These are phyloP conservation scores for Mortierella alpina DNA, from an alignment of 192 early-diverging fungal species.

Conservation along the genomic window DNA sequence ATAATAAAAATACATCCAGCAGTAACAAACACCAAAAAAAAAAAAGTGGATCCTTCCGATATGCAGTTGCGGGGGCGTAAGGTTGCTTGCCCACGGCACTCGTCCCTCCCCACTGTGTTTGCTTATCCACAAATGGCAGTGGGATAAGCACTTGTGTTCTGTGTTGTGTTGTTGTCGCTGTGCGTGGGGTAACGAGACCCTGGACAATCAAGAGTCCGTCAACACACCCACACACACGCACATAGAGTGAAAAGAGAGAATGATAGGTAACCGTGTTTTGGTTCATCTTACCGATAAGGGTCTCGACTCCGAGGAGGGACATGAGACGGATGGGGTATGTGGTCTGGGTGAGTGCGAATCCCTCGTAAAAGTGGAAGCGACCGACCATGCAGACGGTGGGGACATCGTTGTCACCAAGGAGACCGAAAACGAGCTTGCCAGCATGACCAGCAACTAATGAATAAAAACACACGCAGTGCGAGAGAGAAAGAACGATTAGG, in stretches of 20 bases:
- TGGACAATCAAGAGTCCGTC: not conserved
- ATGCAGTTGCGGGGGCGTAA: too few relatives aligned
- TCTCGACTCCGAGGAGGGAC: conserved; percentile 80
- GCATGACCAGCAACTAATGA: conserved; percentile 73
- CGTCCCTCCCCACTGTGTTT: too few relatives aligned
- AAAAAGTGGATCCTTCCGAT: conserved; percentile 15
- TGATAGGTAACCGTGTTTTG: not conserved
- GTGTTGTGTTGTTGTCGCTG: too few relatives aligned
- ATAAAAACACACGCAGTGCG: not conserved
- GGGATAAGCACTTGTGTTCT: too few relatives aligned
- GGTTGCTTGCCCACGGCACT: too few relatives aligned
- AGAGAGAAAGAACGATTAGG: not conserved
- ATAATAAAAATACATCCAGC: not conserved
- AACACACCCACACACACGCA: not conserved
- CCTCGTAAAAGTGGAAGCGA: conserved; percentile 93
- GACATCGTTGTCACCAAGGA: conserved; percentile 69
- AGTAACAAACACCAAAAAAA: not conserved
- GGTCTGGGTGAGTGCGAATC: conserved; percentile 80
- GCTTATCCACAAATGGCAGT: too few relatives aligned
- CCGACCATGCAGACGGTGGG: conserved; percentile 88
- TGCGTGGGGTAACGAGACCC: not conserved
- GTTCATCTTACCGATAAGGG: conserved; percentile 65
- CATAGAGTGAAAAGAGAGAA: not conserved
- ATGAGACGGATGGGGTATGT: conserved; percentile 91
- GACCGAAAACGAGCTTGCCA: conserved; percentile 88